phyloP scores from a whole-genome alignment of 257 asterid genomes.

The Solanum appendiculatum region DNA sequence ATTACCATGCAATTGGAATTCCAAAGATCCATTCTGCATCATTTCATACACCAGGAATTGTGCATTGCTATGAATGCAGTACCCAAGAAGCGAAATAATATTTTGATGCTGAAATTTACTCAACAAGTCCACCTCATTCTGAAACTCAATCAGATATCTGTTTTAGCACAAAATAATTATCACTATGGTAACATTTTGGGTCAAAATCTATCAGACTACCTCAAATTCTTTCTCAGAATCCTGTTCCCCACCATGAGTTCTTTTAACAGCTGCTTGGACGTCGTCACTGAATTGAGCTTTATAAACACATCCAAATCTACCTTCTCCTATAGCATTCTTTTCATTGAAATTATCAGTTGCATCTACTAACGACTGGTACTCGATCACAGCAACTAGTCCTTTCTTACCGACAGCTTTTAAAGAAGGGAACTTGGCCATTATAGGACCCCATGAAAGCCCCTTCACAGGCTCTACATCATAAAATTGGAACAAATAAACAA shows the following conservation, averaged over 20 bases:
- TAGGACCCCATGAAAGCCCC: constrained; percentile 49
- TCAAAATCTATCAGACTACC: constrained; percentile 24
- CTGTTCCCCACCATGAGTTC: constrained; percentile 41
- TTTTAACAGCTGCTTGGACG: constrained; percentile 64
- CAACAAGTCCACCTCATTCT: constrained; percentile 76
- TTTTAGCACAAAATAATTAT: neutral
- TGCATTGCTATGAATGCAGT: constrained; percentile 52
- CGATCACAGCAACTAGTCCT: constrained; percentile 53
- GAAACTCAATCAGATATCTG: constrained; percentile 16
- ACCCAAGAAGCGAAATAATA: constrained; percentile 74
- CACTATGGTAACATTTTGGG: neutral
- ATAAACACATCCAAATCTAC: constrained; percentile 64
- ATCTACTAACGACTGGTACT: constrained; percentile 50
- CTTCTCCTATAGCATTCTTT: constrained; percentile 60
- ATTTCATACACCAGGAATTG: constrained; percentile 77
- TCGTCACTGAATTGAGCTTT: constrained; percentile 61
- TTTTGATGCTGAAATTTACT: constrained; percentile 79
- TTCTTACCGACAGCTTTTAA: constrained; percentile 42
- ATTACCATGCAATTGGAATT: constrained; percentile 77
- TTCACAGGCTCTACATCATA: constrained; percentile 25
- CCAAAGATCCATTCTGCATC: constrained; percentile 84
- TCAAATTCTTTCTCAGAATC: constrained; percentile 64
- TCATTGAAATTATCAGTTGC: constrained; percentile 75
- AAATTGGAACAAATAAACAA: neutral
- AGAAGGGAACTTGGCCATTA: constrained; percentile 46